A percentile compares a stretch with the other conserved stretches of the same genome.
These are phyloP conservation scores for Globisporangium ultimum DNA, from an alignment of 352 stramenopile species.

Conservation along the genomic window DNA sequence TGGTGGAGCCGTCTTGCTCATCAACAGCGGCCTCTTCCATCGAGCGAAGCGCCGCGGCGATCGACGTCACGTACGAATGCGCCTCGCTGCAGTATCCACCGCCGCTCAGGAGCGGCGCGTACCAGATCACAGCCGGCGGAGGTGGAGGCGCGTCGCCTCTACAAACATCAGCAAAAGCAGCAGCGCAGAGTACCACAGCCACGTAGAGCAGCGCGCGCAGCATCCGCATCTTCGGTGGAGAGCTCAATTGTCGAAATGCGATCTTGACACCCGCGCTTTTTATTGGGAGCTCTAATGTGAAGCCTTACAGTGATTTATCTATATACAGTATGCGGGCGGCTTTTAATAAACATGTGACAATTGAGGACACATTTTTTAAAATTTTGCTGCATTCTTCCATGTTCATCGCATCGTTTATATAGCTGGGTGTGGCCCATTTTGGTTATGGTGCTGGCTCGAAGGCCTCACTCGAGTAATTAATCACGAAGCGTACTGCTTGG, in stretches of 20 bases:
- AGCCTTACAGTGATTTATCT: too few relatives aligned
- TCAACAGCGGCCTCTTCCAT: neutral
- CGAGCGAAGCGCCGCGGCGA: slow-evolving; percentile 34
- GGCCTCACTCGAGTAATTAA: neutral
- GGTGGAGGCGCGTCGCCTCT: neutral
- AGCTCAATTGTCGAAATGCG: too few relatives aligned
- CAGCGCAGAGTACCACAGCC: neutral
- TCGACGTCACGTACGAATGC: slow-evolving; percentile 76
- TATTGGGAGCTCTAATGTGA: too few relatives aligned
- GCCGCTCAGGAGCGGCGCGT: slow-evolving; percentile 89
- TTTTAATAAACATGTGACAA: too few relatives aligned
- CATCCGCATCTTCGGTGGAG: neutral
- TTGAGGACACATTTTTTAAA: too few relatives aligned
- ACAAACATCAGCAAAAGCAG: neutral
- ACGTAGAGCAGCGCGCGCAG: neutral
- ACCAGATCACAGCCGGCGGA: slow-evolving; percentile 74
- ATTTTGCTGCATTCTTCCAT: too few relatives aligned
- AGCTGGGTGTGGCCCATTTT: neutral
- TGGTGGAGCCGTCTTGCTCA: neutral
- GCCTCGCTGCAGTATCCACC: slow-evolving; percentile 92
- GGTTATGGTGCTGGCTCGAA: too few relatives aligned
- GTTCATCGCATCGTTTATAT: neutral
- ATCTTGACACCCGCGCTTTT: too few relatives aligned
- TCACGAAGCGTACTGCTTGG: slow-evolving; percentile 88
- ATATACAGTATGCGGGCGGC: too few relatives aligned